phyloP scores from a whole-genome alignment of 345 rosid species.

The Citrus australasica region DNA sequence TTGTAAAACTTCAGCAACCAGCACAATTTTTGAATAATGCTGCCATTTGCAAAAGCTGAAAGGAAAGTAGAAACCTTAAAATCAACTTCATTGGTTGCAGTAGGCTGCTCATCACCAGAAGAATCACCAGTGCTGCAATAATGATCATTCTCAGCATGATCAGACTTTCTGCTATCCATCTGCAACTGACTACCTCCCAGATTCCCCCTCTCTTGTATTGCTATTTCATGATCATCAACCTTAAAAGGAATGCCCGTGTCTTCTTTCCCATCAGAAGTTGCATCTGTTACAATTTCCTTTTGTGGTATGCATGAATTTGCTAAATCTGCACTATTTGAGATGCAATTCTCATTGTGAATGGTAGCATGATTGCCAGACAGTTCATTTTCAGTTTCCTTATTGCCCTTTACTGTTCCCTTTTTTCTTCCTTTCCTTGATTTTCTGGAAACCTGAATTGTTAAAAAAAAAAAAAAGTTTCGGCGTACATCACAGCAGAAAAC shows the following conservation, averaged over 20 bases:
- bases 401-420: conserved; percentile 35
- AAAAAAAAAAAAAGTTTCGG: conserved; percentile 16
- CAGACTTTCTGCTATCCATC: conserved; percentile 26
- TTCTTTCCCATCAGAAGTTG: conserved; percentile 25
- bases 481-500: conserved; percentile 2
- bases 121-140: conserved; percentile 53
- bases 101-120: conserved; percentile 61
- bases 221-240: conserved; percentile 31
- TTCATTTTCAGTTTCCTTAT: conserved; percentile 38
- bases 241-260: conserved; percentile 4
- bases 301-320: conserved; percentile 14
- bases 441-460: conserved; percentile 66
- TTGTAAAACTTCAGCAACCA: conserved; percentile 88
- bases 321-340: conserved; percentile 27
- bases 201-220: conserved; percentile 27
- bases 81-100: conserved; percentile 77
- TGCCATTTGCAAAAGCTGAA: conserved; percentile 74
- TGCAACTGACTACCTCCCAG: conserved; percentile 27
- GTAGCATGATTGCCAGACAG: conserved; percentile 31
- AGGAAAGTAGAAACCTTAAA: conserved; percentile 69
- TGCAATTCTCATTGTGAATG: conserved; percentile 30
- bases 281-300: conserved; percentile 30
- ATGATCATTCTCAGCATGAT: conserved; percentile 38
- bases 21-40: conserved; percentile 80
- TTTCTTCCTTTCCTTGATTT: conserved; percentile 70